Evolutionary conservation across 1,284 basidiomycete species (phyloP).

Genomic region (Chalciporus sp.): DNA sequence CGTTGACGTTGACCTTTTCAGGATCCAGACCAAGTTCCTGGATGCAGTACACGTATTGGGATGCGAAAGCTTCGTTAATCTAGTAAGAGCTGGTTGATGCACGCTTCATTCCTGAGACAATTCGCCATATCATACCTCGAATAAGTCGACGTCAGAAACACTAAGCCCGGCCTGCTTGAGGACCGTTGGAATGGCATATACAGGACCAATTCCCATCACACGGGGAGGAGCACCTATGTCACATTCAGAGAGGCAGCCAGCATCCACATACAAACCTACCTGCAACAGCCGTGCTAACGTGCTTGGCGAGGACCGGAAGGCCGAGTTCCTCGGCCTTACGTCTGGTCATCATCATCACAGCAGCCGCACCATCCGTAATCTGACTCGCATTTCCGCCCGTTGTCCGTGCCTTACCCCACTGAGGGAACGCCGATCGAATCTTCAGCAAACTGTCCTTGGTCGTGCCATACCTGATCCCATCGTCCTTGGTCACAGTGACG

Average conservation of each 20-base stretch:
- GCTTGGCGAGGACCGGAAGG: conserved; percentile 74
- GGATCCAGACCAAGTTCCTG: conserved; percentile 71
- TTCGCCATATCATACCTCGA: conserved; percentile 55
- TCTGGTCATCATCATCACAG: conserved; percentile 85
- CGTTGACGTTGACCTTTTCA: conserved; percentile 85
- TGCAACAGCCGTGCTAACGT: conserved; percentile 73
- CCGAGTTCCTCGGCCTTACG: conserved; percentile 81
- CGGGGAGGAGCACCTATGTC: conserved; percentile 66
- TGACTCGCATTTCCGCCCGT: conserved; percentile 92
- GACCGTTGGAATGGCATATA: conserved; percentile 70
- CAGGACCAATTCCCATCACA: conserved; percentile 85
- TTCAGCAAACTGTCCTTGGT: conserved; percentile 71
- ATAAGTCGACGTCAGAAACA: conserved; percentile 78
- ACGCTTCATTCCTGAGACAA: not conserved
- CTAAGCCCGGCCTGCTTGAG: conserved; percentile 66
- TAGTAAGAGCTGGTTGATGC: conserved; percentile 26
- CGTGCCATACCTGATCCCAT: conserved; percentile 80
- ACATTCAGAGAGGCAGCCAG: not conserved
- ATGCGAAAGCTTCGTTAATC: conserved; percentile 94
- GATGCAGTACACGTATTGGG: conserved; percentile 83
- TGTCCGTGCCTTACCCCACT: conserved; percentile 79
- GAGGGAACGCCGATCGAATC: conserved; percentile 82
- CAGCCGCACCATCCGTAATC: conserved; percentile 88
- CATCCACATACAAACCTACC: conserved; percentile 44
- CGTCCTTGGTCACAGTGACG: conserved; percentile 71